phyloP scores from a whole-genome alignment of 75 land plant species.

The Cupressus sempervirens region DNA sequence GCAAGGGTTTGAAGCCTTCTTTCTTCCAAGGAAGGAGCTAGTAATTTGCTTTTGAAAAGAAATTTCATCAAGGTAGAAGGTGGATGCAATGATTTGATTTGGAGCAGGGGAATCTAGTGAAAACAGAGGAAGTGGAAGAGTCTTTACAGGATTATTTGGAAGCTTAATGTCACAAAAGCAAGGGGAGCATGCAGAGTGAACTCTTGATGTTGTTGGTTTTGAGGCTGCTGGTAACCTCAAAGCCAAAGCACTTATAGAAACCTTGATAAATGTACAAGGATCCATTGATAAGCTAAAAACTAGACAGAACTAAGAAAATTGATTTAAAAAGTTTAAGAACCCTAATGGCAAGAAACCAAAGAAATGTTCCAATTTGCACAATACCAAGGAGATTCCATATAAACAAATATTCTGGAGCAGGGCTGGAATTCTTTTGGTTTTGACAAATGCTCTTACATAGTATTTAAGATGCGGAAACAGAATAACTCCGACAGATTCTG shows the following conservation, averaged over 20 bases:
- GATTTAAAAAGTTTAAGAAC: not conserved
- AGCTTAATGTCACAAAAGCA: slow-evolving; percentile 61
- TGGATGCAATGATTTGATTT: slow-evolving; percentile 18
- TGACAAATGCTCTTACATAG: not conserved
- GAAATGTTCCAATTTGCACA: not conserved
- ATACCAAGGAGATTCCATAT: not conserved
- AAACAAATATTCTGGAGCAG: not conserved
- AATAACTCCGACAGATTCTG: not conserved
- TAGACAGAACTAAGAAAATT: not conserved
- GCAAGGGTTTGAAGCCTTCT: slow-evolving; percentile 38
- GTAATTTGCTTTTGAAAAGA: slow-evolving; percentile 33
- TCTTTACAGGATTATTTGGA: slow-evolving; percentile 47
- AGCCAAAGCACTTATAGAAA: slow-evolving; percentile 60
- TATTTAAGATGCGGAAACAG: not conserved
- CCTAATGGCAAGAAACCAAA: not conserved
- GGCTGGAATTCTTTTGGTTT: not conserved
- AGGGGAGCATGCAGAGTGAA: slow-evolving; percentile 52
- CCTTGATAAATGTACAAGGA: slow-evolving; percentile 72
- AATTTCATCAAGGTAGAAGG: slow-evolving; percentile 42
- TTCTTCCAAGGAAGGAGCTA: slow-evolving; percentile 16
- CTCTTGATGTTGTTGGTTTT: slow-evolving; percentile 20
- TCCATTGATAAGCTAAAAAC: slow-evolving; percentile 38
- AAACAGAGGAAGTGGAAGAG: slow-evolving; percentile 55
- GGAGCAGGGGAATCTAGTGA: slow-evolving; percentile 16
- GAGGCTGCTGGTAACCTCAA: slow-evolving; percentile 51